A percentile compares a stretch with the other conserved stretches of the same genome.
Conservation (phyloP, 2,329 filamentous ascomycete genomes). For the Xylariaceae sp. region DNA sequence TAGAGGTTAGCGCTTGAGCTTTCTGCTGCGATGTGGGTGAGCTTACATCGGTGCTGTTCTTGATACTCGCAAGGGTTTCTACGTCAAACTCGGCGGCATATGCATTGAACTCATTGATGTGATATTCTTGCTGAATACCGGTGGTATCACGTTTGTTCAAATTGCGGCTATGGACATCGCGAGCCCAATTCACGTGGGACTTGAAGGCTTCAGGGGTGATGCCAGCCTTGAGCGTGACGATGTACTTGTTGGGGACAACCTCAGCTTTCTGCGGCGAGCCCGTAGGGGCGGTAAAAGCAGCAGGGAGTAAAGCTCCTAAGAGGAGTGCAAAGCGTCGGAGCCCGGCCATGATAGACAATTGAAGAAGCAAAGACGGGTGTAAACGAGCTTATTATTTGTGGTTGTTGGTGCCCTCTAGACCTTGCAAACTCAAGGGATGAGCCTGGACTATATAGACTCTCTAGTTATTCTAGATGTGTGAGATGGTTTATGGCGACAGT, state of each 20-base stretch:
- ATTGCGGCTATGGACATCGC: conserved; percentile 41
- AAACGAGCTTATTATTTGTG: conserved; percentile 3
- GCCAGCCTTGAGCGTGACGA: conserved; percentile 36
- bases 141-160: conserved; percentile 38
- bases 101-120: conserved; percentile 45
- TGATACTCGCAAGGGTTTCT: conserved; percentile 44
- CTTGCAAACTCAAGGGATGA: not conserved
- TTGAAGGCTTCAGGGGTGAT: conserved; percentile 37
- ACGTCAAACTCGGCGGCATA: conserved; percentile 49
- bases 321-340: conserved; percentile 35
- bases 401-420: conserved; percentile 5
- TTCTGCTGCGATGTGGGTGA: not conserved
- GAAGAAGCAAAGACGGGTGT: not conserved
- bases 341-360: conserved; percentile 29
- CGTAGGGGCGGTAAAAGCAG: conserved; percentile 32
- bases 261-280: conserved; percentile 27
- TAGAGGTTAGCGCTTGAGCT: conserved; percentile 7
- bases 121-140: conserved; percentile 46
- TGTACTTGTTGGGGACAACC: conserved; percentile 38
- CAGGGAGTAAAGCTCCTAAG: conserved; percentile 36
- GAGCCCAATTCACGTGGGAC: conserved; percentile 40
- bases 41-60: conserved; percentile 38
- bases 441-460: conserved; percentile 22
- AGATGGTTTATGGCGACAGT: conserved; percentile 11
- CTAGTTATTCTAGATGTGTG: not conserved